phyloP scores from a whole-genome alignment of 352 stramenopile species.

The Phytopythium montanum region DNA sequence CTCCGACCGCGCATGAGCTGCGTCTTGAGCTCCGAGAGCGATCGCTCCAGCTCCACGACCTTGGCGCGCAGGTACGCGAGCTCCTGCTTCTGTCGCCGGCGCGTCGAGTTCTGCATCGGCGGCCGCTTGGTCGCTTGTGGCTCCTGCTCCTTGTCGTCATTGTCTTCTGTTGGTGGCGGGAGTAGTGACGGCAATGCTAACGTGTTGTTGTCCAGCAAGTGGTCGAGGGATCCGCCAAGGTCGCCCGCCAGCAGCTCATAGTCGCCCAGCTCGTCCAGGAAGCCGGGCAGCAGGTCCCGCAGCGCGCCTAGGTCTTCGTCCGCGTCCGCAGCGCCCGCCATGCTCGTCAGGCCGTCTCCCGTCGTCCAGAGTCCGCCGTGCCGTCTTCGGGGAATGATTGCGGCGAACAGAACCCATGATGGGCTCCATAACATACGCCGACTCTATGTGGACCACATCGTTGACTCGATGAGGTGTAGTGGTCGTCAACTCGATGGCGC shows the following conservation, averaged over 20 bases:
- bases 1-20: conserved; percentile 3
- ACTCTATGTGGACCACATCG: too few species aligned
- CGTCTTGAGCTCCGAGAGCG: conserved; percentile 20
- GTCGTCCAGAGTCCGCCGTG: too few species aligned
- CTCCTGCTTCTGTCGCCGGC: conserved; percentile 51
- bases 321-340: background rate
- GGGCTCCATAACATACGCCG: background rate
- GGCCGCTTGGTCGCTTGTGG: conserved; percentile 4
- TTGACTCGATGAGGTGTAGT: too few species aligned
- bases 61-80: conserved; percentile 42
- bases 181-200: background rate
- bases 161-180: background rate
- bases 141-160: background rate
- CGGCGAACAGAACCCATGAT: too few species aligned
- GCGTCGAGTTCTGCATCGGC: conserved; percentile 49
- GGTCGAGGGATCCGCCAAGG: background rate
- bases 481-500: too few species aligned
- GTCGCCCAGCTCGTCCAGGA: conserved; percentile 31
- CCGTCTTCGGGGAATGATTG: too few species aligned
- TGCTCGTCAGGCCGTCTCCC: too few species aligned
- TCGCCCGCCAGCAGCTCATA: conserved; percentile 12
- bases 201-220: background rate
- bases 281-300: conserved; percentile 16
- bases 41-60: conserved; percentile 34
- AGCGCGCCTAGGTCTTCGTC: conserved; percentile 11